Conservation (phyloP, 495 filamentous ascomycete genomes). For the Neurospora cerealis region DNA sequence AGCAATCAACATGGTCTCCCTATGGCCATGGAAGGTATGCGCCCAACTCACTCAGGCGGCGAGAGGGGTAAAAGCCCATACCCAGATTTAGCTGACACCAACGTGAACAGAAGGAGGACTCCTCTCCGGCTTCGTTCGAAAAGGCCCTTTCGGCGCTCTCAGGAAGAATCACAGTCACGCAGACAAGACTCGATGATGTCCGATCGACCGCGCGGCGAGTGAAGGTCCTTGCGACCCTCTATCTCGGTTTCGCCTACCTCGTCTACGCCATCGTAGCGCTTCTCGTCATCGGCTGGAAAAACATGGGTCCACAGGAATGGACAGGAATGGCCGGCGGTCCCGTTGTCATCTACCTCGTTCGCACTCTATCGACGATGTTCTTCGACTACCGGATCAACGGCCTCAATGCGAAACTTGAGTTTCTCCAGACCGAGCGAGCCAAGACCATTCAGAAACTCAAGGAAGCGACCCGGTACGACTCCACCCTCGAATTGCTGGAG, state of each 20-base stretch:
- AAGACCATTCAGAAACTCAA: slow-evolving; percentile 91
- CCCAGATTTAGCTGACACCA: slow-evolving; percentile 3
- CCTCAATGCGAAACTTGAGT: slow-evolving; percentile 57
- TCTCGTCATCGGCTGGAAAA: slow-evolving; percentile 76
- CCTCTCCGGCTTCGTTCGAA: slow-evolving; percentile 86
- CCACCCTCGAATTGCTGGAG: slow-evolving; percentile 83
- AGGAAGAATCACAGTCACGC: slow-evolving; percentile 64
- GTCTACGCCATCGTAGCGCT: slow-evolving; percentile 69
- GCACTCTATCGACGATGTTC: slow-evolving; percentile 50
- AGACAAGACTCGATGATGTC: slow-evolving; percentile 57
- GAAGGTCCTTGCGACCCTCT: slow-evolving; percentile 82
- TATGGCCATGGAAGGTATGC: slow-evolving; percentile 50
- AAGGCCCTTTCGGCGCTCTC: slow-evolving; percentile 75
- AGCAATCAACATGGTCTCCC: slow-evolving; percentile 56
- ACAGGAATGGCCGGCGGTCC: slow-evolving; percentile 70
- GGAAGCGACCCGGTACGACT: slow-evolving; percentile 86
- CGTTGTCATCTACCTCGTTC: slow-evolving; percentile 62
- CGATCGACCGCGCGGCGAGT: slow-evolving; percentile 64
- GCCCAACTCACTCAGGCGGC: slow-evolving; percentile 1
- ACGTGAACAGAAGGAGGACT: slow-evolving; percentile 55
- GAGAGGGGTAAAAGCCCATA: slow-evolving; percentile 6
- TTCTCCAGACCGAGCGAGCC: slow-evolving; percentile 63
- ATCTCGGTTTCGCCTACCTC: slow-evolving; percentile 81
- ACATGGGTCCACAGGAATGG: slow-evolving; percentile 66
- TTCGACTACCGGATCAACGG: slow-evolving; percentile 73